Evolutionary conservation across 768 basidiomycete species (phyloP).

Genomic region (Infundibulicybe gibba): DNA sequence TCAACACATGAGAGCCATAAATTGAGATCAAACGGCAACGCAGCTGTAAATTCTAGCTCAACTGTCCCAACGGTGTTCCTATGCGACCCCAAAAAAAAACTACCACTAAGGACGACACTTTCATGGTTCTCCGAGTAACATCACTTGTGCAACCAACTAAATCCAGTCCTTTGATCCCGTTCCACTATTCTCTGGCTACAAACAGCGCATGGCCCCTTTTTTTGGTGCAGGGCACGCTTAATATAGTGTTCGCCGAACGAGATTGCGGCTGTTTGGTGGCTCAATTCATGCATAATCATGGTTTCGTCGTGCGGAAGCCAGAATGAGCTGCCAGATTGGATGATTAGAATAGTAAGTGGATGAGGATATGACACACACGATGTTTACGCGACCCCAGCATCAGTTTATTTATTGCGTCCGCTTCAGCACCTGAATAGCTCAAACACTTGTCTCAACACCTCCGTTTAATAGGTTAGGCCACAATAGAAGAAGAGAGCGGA

Average conservation of each 20-base stretch:
- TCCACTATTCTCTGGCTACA: conserved; percentile 73
- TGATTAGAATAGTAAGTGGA: not conserved
- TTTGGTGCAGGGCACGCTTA: conserved; percentile 56
- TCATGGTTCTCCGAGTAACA: no score
- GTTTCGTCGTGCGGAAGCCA: conserved; percentile 46
- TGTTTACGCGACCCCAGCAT: conserved; percentile 51
- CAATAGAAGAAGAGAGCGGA: conserved; percentile 83
- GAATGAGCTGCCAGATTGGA: conserved; percentile 51
- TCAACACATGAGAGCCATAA: no score
- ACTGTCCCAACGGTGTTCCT: no score
- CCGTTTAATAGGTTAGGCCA: conserved; percentile 81
- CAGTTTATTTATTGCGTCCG: conserved; percentile 70
- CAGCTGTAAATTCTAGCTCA: no score
- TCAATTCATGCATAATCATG: conserved; percentile 58
- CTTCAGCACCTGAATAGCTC: conserved; percentile 73
- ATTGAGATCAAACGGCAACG: no score
- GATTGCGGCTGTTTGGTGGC: conserved; percentile 22
- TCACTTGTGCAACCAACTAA: no score
- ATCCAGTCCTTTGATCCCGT: conserved; percentile 44
- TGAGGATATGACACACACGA: conserved; percentile 40
- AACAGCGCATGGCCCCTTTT: conserved; percentile 56
- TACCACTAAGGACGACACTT: no score
- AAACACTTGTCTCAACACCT: conserved; percentile 71
- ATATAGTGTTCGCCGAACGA: conserved; percentile 44
- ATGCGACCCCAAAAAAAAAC: no score